Percentiles rank a stretch among this genome's conserved stretches.
Conservation (phyloP, 2,329 filamentous ascomycete species). For the Cercospora sp. region DNA sequence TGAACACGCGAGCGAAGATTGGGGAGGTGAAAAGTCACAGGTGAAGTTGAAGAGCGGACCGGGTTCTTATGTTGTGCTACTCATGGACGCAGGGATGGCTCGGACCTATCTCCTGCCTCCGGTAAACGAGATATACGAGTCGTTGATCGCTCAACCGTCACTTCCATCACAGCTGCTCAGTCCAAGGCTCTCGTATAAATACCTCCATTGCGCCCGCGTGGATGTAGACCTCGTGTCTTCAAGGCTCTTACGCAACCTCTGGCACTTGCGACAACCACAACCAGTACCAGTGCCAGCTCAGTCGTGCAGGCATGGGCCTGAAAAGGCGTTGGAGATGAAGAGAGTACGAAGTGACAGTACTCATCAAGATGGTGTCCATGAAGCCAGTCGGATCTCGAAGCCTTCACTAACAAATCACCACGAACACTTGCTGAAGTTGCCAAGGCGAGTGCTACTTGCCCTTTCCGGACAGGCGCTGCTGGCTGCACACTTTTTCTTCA, state of each 20-base stretch:
- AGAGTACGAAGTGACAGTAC: background rate
- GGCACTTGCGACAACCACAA: too few species aligned
- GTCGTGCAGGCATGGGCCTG: background rate
- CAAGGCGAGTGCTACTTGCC: background rate
- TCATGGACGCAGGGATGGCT: background rate
- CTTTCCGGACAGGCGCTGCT: background rate
- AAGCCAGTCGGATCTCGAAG: background rate
- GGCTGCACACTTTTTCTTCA: background rate
- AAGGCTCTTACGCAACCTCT: background rate
- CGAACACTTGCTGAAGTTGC: background rate
- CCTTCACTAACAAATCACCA: background rate
- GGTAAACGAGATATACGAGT: background rate
- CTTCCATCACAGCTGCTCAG: background rate
- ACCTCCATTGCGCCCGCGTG: background rate
- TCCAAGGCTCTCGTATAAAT: background rate
- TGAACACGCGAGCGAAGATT: background rate
- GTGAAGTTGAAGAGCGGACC: background rate
- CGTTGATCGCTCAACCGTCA: background rate
- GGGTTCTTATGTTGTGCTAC: conserved; percentile 3
- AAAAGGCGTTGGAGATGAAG: background rate
- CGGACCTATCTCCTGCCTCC: background rate
- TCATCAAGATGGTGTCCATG: background rate
- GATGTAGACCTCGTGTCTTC: background rate
- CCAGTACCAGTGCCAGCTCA: background rate
- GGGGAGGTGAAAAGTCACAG: background rate